A percentile compares a stretch with the other conserved stretches of the same genome.
phyloP scores from a whole-genome alignment of 192 early-diverging fungal species.

The Coemansia interrupta region DNA sequence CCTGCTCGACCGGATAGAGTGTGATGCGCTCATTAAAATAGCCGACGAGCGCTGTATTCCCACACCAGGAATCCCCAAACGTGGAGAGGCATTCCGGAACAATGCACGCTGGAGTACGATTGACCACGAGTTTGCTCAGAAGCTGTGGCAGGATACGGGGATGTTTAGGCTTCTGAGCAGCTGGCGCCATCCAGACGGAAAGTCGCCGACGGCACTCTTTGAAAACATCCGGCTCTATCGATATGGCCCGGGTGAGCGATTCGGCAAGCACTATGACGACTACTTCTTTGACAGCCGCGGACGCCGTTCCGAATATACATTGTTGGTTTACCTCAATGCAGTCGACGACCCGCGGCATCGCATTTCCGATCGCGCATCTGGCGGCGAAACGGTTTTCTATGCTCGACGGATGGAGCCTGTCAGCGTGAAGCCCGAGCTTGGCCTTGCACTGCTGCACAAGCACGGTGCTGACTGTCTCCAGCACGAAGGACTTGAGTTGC shows the following conservation, averaged over 20 bases:
- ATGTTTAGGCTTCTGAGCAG: conserved; percentile 29
- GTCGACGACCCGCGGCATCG: conserved; percentile 36
- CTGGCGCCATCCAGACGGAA: conserved; percentile 38
- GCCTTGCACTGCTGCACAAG: conserved; percentile 58
- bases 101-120: conserved; percentile 56
- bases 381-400: conserved; percentile 54
- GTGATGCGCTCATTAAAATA: conserved; percentile 41
- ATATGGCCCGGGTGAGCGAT: conserved; percentile 58
- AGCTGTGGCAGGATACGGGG: conserved; percentile 53
- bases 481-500: conserved; percentile 57
- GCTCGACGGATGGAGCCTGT: conserved; percentile 52
- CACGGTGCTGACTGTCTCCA: conserved; percentile 62
- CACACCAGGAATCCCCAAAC: conserved; percentile 43
- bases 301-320: conserved; percentile 57
- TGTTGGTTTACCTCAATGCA: conserved; percentile 58
- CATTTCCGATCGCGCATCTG: conserved; percentile 21
- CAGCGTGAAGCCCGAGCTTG: conserved; percentile 55
- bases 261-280: conserved; percentile 63
- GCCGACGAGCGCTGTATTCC: conserved; percentile 37
- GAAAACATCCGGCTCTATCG: conserved; percentile 61
- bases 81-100: conserved; percentile 60
- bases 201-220: conserved; percentile 51
- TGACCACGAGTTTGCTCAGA: conserved; percentile 46
- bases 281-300: conserved; percentile 51
- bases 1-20: conserved; percentile 29